These are phyloP conservation scores for Mortierella antarctica DNA, from an alignment of 192 early-diverging fungal genomes.

Conservation along the genomic window DNA sequence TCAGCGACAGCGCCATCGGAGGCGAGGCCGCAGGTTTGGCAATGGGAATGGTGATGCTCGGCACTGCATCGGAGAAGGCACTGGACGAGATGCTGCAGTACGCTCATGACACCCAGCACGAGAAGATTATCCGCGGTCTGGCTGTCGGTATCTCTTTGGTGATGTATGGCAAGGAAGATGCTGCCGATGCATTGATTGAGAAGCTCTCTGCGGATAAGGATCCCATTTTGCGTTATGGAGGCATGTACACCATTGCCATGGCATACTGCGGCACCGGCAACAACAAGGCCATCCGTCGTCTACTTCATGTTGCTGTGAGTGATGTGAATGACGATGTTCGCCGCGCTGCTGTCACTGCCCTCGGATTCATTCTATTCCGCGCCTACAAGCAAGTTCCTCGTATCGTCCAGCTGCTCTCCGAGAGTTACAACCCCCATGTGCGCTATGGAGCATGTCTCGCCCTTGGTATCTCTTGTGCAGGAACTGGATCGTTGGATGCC, in stretches of 20 bases:
- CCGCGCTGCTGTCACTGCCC: constrained; percentile 95
- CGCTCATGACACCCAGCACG: constrained; percentile 98
- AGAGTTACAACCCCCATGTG: constrained; percentile 99
- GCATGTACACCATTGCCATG: constrained; percentile 97
- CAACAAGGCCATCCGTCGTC: constrained; percentile 93
- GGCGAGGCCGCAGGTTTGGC: constrained; percentile 96
- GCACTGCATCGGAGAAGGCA: constrained; percentile 81
- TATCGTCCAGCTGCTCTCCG: constrained; percentile 95
- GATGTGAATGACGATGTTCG: constrained; percentile 99
- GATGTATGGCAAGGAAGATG: constrained; percentile 98
- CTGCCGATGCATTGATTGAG: constrained; percentile 92
- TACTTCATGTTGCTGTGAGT: constrained; percentile 97
- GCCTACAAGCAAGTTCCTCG: constrained; percentile 97
- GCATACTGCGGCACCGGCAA: constrained; percentile 98
- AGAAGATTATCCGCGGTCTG: constrained; percentile 98
- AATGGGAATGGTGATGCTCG: constrained; percentile 98
- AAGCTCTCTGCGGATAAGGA: constrained; percentile 92
- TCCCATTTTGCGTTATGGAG: constrained; percentile 94
- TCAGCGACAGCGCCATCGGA: constrained; percentile 95
- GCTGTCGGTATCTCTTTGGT: constrained; percentile 94
- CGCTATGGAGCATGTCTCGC: constrained; percentile 96
- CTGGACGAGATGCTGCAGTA: constrained; percentile 97
- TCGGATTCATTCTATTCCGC: constrained; percentile 95
- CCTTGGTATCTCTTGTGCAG: constrained; percentile 97
- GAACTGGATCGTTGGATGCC: constrained; percentile 91